phyloP scores from a whole-genome alignment of 176 grass and related monocot species.

The Juncus inflexus region DNA sequence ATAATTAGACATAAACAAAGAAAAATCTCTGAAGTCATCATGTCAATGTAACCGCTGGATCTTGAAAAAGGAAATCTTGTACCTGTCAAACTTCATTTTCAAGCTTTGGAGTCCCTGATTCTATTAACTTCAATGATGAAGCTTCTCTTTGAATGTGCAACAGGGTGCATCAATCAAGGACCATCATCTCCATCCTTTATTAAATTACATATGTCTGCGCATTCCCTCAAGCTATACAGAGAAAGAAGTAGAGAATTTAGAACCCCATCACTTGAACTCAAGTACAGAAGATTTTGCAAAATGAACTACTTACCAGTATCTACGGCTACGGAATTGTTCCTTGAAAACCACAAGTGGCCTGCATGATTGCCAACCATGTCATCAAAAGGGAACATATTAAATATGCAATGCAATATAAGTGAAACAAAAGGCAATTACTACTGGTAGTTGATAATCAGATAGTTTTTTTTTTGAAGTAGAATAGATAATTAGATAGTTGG shows the following conservation, averaged over 20 bases:
- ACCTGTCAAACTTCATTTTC: too few species aligned
- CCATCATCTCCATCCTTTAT: constrained; percentile 28
- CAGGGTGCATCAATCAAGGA: constrained; percentile 9
- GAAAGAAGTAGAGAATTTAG: neutral
- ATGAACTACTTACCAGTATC: constrained; percentile 32
- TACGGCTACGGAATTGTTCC: constrained; percentile 35
- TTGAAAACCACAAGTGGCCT: constrained; percentile 51
- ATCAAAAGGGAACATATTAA: too few species aligned
- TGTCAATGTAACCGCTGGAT: too few species aligned
- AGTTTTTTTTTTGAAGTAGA: too few species aligned
- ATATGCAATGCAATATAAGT: neutral
- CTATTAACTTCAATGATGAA: too few species aligned
- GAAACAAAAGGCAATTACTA: neutral
- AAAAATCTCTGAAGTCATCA: too few species aligned
- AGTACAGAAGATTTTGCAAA: constrained; percentile 3
- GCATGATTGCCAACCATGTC: constrained; percentile 8
- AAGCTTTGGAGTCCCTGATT: too few species aligned
- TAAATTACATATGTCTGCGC: constrained; percentile 27
- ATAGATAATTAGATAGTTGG: neutral
- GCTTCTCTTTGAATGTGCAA: neutral
- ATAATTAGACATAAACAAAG: too few species aligned
- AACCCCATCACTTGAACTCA: neutral
- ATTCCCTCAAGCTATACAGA: constrained; percentile 26
- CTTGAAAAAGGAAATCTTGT: too few species aligned
- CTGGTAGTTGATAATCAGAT: neutral